Conservation (phyloP, 352 stramenopile species). For the Phytophthora kernoviae region DNA sequence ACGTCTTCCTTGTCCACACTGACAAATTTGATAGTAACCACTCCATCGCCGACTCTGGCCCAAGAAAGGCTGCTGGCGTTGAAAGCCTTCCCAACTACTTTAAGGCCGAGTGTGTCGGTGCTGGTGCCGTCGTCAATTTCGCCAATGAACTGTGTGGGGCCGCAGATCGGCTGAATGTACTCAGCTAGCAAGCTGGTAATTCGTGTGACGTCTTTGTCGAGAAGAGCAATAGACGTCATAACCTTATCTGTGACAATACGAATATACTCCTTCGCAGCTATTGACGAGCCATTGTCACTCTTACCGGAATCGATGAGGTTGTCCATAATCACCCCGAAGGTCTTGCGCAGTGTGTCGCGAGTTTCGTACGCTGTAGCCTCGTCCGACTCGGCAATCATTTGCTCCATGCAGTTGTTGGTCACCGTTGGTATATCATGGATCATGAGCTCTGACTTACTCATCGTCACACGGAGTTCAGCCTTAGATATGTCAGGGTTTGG, state of each 20-base stretch:
- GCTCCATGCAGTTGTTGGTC: slow-evolving; percentile 3
- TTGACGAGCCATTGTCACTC: slow-evolving; percentile 1
- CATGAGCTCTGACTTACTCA: slow-evolving; percentile 40
- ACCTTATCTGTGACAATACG: neutral
- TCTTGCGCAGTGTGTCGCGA: slow-evolving; percentile 4
- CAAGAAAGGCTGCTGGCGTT: slow-evolving; percentile 27
- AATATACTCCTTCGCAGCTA: neutral
- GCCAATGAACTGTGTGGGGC: neutral
- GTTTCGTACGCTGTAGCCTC: neutral
- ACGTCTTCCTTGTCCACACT: slow-evolving; percentile 8
- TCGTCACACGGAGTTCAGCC: slow-evolving; percentile 18
- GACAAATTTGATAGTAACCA: slow-evolving; percentile 36
- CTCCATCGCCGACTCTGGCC: slow-evolving; percentile 33
- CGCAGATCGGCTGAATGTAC: slow-evolving; percentile 11
- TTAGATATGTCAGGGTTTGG: slow-evolving; percentile 17
- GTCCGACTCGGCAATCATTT: slow-evolving; percentile 2
- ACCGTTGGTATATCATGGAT: slow-evolving; percentile 28
- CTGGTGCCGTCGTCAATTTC: slow-evolving; percentile 34
- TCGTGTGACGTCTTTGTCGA: slow-evolving; percentile 5
- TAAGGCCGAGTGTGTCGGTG: slow-evolving; percentile 36
- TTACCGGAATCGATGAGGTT: slow-evolving; percentile 1
- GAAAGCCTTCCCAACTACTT: slow-evolving; percentile 39
- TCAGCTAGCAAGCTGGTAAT: neutral
- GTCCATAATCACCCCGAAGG: neutral
- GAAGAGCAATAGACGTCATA: neutral